These are phyloP conservation scores for Naganishia liquefaciens DNA, from an alignment of 1,284 basidiomycete species.

Conservation along the genomic window DNA sequence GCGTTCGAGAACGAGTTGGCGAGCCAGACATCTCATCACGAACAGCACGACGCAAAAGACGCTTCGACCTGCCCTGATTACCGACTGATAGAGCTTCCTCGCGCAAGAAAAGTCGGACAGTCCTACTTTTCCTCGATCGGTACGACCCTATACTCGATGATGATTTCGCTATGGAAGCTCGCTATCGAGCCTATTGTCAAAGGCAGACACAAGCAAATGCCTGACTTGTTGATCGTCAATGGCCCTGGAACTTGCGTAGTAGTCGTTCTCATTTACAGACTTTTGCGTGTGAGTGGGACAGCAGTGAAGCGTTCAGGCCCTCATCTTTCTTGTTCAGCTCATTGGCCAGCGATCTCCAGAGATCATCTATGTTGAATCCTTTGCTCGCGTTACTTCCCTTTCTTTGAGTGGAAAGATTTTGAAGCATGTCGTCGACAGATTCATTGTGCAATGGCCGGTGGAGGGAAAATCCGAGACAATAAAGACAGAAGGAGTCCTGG, in stretches of 20 bases:
- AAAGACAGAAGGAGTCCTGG: neutral
- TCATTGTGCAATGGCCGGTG: constrained; percentile 80
- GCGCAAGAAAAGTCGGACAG: constrained; percentile 83
- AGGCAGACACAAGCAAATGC: neutral
- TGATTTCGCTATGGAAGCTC: constrained; percentile 62
- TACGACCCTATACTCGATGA: constrained; percentile 65
- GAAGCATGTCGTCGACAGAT: constrained; percentile 76
- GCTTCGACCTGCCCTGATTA: constrained; percentile 31
- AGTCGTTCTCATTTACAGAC: constrained; percentile 70
- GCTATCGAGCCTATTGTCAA: constrained; percentile 59
- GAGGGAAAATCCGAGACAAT: neutral
- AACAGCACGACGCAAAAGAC: neutral
- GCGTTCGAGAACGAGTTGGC: constrained; percentile 62
- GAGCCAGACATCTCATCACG: neutral
- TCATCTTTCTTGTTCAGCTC: constrained; percentile 59
- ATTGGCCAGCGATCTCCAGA: constrained; percentile 70
- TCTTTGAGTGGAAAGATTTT: constrained; percentile 84
- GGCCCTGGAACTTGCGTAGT: constrained; percentile 93
- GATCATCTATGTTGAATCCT: constrained; percentile 90
- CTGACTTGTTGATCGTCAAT: constrained; percentile 81
- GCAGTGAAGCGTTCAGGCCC: no score
- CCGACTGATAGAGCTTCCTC: constrained; percentile 67
- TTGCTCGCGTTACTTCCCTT: constrained; percentile 79
- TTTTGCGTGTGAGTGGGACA: constrained; percentile 64
- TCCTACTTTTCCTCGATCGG: constrained; percentile 66